phyloP scores from a whole-genome alignment of 208 protist species.

The Naegleria fowleri region DNA sequence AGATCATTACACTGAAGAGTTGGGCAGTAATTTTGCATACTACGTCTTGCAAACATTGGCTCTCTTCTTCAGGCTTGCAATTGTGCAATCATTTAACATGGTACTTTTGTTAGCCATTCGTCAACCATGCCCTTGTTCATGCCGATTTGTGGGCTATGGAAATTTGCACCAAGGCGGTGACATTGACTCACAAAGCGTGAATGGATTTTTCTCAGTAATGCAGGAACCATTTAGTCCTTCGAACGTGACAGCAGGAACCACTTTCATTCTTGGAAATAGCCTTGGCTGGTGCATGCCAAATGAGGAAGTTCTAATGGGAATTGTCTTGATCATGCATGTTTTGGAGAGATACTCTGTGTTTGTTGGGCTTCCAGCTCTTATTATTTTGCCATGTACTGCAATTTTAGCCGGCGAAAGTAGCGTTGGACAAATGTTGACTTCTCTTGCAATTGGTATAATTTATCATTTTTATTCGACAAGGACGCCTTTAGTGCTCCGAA shows the following conservation, averaged over 20 bases:
- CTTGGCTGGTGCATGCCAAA: neutral
- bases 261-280: neutral
- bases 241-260: neutral
- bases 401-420: neutral
- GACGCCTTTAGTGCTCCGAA: neutral
- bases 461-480: constrained; percentile 13
- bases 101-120: neutral
- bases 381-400: neutral
- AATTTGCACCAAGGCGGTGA: neutral
- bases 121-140: neutral
- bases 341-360: constrained; percentile 6
- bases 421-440: neutral
- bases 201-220: neutral
- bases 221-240: neutral
- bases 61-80: neutral
- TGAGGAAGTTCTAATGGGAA: neutral
- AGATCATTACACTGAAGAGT: neutral
- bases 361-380: neutral
- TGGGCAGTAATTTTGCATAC: neutral
- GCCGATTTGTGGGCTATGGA: neutral
- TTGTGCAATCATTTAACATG: neutral
- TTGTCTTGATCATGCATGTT: neutral
- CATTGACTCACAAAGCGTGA: neutral
- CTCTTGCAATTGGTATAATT: neutral
- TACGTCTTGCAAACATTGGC: neutral